Percentiles rank a stretch among this genome's conserved stretches.
Conservation (phyloP, 441 rosid species). For the Lepidium campestre region DNA sequence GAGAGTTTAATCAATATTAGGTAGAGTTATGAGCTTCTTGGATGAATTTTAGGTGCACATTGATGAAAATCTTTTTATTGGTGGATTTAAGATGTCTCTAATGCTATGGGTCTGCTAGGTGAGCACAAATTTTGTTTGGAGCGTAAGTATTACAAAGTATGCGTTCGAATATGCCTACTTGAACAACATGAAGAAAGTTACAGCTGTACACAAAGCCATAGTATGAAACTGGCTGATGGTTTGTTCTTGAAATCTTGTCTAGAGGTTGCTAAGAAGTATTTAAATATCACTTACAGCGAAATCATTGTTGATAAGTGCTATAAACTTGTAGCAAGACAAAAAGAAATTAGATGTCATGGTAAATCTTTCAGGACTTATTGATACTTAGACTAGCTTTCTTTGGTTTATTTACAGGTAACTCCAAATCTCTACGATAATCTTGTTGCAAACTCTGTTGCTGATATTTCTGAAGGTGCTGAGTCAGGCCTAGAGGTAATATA, state of each 20-base stretch:
- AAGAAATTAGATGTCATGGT: conserved; percentile 99
- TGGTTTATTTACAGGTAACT: conserved; percentile 50
- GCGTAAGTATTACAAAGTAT: conserved; percentile 87
- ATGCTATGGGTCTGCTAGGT: conserved; percentile 57
- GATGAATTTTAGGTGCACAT: neutral
- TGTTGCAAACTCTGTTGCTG: conserved; percentile 91
- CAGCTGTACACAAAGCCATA: conserved; percentile 97
- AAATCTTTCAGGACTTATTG: neutral
- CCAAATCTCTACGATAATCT: conserved; percentile 97
- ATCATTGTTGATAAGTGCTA: conserved; percentile 94
- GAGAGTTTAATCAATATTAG: neutral
- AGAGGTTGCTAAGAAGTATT: conserved; percentile 79
- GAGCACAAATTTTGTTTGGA: conserved; percentile 95
- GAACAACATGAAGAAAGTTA: conserved; percentile 93
- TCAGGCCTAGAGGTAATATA: conserved; percentile 94
- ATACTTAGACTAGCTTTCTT: neutral
- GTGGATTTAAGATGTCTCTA: conserved; percentile 18
- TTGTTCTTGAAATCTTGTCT: conserved; percentile 87
- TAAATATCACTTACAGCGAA: conserved; percentile 73
- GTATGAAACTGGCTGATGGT: conserved; percentile 97
- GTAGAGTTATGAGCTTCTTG: neutral
- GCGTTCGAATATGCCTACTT: conserved; percentile 96
- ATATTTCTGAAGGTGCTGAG: conserved; percentile 99
- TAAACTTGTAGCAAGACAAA: conserved; percentile 88
- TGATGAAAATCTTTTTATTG: neutral